phyloP scores from a whole-genome alignment of 345 rosid genomes.

The Acer campestre region DNA sequence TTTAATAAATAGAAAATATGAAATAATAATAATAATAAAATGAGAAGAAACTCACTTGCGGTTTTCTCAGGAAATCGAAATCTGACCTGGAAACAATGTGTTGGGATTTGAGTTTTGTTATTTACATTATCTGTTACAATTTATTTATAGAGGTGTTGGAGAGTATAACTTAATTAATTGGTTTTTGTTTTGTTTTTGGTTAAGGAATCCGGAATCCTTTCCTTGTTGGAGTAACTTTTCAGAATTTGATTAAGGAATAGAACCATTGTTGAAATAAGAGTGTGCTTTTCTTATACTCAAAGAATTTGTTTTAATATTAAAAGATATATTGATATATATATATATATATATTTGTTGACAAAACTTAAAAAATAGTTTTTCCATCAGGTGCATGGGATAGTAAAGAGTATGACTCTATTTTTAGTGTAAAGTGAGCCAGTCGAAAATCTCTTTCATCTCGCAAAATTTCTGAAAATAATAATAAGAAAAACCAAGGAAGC shows the following conservation, averaged over 20 bases:
- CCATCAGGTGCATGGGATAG: no score
- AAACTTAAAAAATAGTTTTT: no score
- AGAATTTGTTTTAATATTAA: no score
- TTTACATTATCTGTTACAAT: neutral
- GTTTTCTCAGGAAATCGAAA: neutral
- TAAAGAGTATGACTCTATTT: conserved; percentile 1
- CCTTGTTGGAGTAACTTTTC: neutral
- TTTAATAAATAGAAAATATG: no score
- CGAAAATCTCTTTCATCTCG: no score
- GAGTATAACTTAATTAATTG: neutral
- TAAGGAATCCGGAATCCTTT: neutral
- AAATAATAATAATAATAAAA: no score
- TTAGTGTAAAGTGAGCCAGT: neutral
- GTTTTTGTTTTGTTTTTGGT: neutral
- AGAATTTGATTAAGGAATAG: neutral
- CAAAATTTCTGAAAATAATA: no score
- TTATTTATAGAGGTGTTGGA: neutral
- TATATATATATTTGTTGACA: no score
- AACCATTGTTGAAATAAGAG: no score
- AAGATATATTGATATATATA: no score
- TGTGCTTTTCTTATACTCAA: no score
- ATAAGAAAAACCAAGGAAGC: no score
- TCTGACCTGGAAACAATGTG: neutral
- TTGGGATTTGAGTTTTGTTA: neutral
- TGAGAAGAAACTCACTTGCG: neutral